phyloP scores from a whole-genome alignment of 305 asterid genomes.

The Plantago coronopus region DNA sequence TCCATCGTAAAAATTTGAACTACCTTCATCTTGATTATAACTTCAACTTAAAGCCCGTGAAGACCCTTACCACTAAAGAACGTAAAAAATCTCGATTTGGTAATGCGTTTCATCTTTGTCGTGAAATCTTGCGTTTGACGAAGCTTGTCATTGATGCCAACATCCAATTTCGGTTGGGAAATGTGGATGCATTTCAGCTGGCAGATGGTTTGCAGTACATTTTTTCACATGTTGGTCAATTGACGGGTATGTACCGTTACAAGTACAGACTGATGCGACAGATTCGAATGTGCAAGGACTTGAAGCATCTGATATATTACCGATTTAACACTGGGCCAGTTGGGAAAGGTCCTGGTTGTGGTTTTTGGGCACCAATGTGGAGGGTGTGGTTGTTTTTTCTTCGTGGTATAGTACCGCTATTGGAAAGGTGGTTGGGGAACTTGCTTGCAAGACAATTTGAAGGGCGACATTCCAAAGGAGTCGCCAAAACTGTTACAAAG shows the following conservation, averaged over 20 bases:
- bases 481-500: slow-evolving; percentile 97
- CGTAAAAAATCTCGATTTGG: slow-evolving; percentile 97
- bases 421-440: slow-evolving; percentile 98
- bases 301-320: slow-evolving; percentile 95
- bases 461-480: slow-evolving; percentile 98
- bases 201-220: slow-evolving; percentile 98
- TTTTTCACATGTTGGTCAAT: slow-evolving; percentile 97
- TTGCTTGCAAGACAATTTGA: slow-evolving; percentile 96
- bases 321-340: slow-evolving; percentile 99
- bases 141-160: slow-evolving; percentile 99
- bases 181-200: slow-evolving; percentile 98
- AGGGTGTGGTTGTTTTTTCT: slow-evolving; percentile 99
- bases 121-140: slow-evolving; percentile 93
- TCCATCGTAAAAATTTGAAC: slow-evolving; percentile 93
- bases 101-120: slow-evolving; percentile 98
- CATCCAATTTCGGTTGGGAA: slow-evolving; percentile 98
- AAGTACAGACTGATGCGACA: slow-evolving; percentile 99
- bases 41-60: slow-evolving; percentile 96
- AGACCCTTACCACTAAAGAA: slow-evolving; percentile 97
- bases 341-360: slow-evolving; percentile 99
- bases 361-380: slow-evolving; percentile 99
- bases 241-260: slow-evolving; percentile 98
- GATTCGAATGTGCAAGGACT: slow-evolving; percentile 98
- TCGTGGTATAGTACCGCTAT: slow-evolving; percentile 97
- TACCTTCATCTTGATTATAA: slow-evolving; percentile 97